Base-by-base conservation (phyloP, 192 early-diverging fungal species). In the Coemansia sp. region DNA sequence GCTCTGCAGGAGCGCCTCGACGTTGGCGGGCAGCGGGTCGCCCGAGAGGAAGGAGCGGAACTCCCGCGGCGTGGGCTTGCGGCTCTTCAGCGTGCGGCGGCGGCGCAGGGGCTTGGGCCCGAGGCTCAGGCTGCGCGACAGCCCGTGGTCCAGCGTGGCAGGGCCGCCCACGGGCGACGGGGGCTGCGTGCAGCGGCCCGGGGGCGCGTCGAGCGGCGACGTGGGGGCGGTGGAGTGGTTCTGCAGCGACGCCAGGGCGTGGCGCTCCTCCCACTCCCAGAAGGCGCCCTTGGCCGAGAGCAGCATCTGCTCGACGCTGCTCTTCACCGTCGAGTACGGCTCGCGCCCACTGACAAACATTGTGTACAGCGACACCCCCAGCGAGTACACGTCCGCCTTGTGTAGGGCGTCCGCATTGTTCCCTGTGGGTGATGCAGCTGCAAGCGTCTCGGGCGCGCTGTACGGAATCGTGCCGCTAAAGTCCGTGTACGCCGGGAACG, bases 231-330 rank as follows among this genome's bases (percentile, higher is more conserved):
- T 64, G 3, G 33, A 45, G 17, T 35, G 34, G 29, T 59, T 62
- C 4, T 69, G 69, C 67, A 77, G 45, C 19, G 72, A 62, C 2
- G 72, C 65, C 54, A 82, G 59, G 59, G 62, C 69, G 31, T 84
- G 72, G 1, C 77, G 72, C 63, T 84, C 76, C 70, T 88, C 88
- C 79, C 83, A 87, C 21, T 81, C 74, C 88, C 88, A 89, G 62
- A 89, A 89, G 6, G 87, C 88, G 44, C 88, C 88, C 63, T 82
- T 87, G 10, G 79, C 74, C 21, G 87, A 84, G 64, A 84, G 69
- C 17, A 87, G 81, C 71, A 89, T 84, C 75, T 88, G 85, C 74
- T 89, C 88, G 10, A 88, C 77, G n/a, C 78, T 69, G 56, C 81
- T 87, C 60, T 85, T 85, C 14, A 87, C 72, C 17, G 78, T 79